Base-by-base conservation (phyloP, 768 basidiomycete species). In the Agrocybe pediades region DNA sequence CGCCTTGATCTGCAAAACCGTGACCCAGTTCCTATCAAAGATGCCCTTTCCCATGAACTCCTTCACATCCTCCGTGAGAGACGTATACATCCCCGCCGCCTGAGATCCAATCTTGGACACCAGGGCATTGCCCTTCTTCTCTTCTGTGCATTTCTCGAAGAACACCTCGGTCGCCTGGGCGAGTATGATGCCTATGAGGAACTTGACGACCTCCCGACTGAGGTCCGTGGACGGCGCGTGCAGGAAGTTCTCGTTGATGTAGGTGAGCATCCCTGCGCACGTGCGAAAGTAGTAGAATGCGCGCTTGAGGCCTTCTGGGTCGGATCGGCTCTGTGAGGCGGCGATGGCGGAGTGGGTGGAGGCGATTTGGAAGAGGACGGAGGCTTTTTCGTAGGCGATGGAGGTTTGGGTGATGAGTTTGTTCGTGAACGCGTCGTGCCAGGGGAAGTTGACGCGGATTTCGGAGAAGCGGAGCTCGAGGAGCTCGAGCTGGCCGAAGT, bases 181-280 rank as follows among this genome's bases (percentile, higher is more conserved):
- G 15, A 92, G 77, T 66, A 95, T 94, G 61, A 96, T 55, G n/a
- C 84, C 83, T 1, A 94, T 85, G 33, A 97, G 77, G 61, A 96
- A 92, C 70, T 96, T 95, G 78, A 99, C 82, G 51, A 98, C 92
- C 55, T 98, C 96, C 17, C 93, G 81, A 63, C 88, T 89, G 41
- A 98, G 83, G 72, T 98, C 97, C 1, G 92, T 97, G 19, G 91
- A 94, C 0, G 97, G 97, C 0, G 96, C 97, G 63, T 99, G 97
- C 0, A 99, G 76, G 70, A 99, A 99, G 81, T 99, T 98, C 71
- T 99, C 97, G 74, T 98, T 98, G 77, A 99, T 95, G 69, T 98
- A 99, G 6, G 87, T 93, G 65, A 98, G 84, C 93, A 99, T 97
- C 17, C 97, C 97, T 2, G 95, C 92, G 39, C 90, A 87, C 9